These are phyloP conservation scores for Flaveria sonorensis DNA, from an alignment of 129 eudicot genomes.

Conservation along the genomic window DNA sequence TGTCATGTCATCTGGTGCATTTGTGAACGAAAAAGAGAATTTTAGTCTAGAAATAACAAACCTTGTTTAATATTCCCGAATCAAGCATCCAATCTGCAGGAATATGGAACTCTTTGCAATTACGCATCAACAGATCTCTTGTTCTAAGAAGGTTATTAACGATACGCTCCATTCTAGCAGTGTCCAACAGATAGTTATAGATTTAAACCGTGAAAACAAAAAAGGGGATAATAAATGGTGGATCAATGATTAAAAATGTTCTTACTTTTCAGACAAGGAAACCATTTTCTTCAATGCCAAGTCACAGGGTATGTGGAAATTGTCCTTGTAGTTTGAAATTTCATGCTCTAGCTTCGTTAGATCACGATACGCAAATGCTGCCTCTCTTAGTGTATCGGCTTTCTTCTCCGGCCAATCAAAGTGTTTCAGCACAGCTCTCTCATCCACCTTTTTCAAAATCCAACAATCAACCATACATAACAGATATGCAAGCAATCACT, in stretches of 20 bases:
- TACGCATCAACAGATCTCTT: slow-evolving; percentile 70
- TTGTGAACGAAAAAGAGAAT: not conserved
- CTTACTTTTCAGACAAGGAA: slow-evolving; percentile 81
- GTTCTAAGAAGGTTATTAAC: slow-evolving; percentile 71
- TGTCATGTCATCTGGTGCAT: not conserved
- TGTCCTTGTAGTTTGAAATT: slow-evolving; percentile 62
- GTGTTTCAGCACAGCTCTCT: slow-evolving; percentile 94
- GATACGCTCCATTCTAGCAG: slow-evolving; percentile 75
- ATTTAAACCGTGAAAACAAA: not conserved
- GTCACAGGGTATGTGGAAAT: slow-evolving; percentile 73
- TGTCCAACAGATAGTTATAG: slow-evolving; percentile 12
- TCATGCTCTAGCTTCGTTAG: slow-evolving; percentile 76
- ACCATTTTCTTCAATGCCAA: slow-evolving; percentile 80
- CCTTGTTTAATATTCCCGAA: slow-evolving; percentile 87
- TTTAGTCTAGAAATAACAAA: slow-evolving; percentile 10
- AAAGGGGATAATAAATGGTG: not conserved
- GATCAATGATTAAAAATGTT: not conserved
- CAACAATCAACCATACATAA: slow-evolving; percentile 12
- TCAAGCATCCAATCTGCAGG: slow-evolving; percentile 97
- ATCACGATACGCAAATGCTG: slow-evolving; percentile 88
- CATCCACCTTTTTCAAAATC: slow-evolving; percentile 70
- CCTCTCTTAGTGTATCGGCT: slow-evolving; percentile 88
- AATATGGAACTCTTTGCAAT: slow-evolving; percentile 77
- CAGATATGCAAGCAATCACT: not conserved
- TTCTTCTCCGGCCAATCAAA: slow-evolving; percentile 98